A percentile compares a stretch with the other conserved stretches of the same genome.
Conservation (phyloP, 2,329 filamentous ascomycete genomes). For the Colletotrichum sp. region DNA sequence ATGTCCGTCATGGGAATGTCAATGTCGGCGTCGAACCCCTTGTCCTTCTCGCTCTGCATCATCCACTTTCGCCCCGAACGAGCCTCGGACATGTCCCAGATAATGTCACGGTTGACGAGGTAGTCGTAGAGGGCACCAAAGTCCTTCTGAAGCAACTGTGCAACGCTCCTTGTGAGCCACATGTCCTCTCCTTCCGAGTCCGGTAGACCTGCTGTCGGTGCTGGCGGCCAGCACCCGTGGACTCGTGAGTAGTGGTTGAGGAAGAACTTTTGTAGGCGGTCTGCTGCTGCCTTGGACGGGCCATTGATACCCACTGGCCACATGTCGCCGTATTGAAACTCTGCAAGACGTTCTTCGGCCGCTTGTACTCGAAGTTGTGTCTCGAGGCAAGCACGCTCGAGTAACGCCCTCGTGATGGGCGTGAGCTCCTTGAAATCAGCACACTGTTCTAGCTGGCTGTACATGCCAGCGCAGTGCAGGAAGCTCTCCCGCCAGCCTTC, state of each 20-base stretch:
- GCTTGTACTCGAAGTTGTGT: slow-evolving; percentile 65
- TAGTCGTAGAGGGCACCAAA: slow-evolving; percentile 75
- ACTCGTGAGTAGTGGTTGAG: slow-evolving; percentile 57
- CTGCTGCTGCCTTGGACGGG: slow-evolving; percentile 58
- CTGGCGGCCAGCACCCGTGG: slow-evolving; percentile 65
- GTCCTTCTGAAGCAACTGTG: slow-evolving; percentile 63
- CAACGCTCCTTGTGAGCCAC: slow-evolving; percentile 66
- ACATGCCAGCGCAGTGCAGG: slow-evolving; percentile 70
- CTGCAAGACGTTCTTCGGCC: slow-evolving; percentile 63
- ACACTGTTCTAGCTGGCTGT: slow-evolving; percentile 52
- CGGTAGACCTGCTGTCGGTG: neutral
- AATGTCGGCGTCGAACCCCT: slow-evolving; percentile 52
- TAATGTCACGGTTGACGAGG: slow-evolving; percentile 68
- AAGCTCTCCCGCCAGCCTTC: slow-evolving; percentile 73
- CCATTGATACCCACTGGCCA: slow-evolving; percentile 52
- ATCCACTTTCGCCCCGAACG: slow-evolving; percentile 68
- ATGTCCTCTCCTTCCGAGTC: slow-evolving; percentile 44
- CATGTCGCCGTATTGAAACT: slow-evolving; percentile 65
- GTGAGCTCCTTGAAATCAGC: slow-evolving; percentile 64
- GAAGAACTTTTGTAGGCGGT: slow-evolving; percentile 66
- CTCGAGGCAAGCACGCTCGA: slow-evolving; percentile 66
- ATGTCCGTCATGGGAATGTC: slow-evolving; percentile 71
- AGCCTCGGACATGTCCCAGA: slow-evolving; percentile 68
- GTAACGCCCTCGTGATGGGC: slow-evolving; percentile 64
- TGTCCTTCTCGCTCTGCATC: slow-evolving; percentile 56